Conservation (phyloP, 2,329 filamentous ascomycete species). For the Tolypocladium cylindrosporum region DNA sequence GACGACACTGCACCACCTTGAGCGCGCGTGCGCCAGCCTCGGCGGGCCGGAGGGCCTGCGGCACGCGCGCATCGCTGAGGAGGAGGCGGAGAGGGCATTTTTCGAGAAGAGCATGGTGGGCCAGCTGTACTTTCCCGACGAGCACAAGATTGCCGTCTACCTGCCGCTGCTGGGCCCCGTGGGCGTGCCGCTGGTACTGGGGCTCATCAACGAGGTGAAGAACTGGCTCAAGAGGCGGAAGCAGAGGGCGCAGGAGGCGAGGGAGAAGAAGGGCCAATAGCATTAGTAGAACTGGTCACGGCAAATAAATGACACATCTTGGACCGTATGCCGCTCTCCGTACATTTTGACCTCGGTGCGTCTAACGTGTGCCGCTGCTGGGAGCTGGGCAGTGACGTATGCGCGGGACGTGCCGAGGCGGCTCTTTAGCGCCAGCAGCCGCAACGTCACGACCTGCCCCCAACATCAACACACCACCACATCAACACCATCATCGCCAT, state of each 20-base stretch:
- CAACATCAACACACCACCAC: not conserved
- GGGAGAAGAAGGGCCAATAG: not conserved
- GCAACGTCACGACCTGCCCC: not conserved
- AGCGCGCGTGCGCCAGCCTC: conserved; percentile 65
- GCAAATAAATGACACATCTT: not conserved
- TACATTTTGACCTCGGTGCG: not conserved
- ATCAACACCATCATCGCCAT: not conserved
- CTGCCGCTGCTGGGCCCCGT: conserved; percentile 83
- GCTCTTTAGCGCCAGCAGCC: not conserved
- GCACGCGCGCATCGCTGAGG: conserved; percentile 75
- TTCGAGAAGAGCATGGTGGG: conserved; percentile 99
- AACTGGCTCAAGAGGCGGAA: conserved; percentile 41
- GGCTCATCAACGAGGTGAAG: conserved; percentile 71
- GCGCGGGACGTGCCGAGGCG: not conserved
- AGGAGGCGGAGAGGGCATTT: conserved; percentile 85
- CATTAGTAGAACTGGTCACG: not conserved
- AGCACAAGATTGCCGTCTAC: conserved; percentile 96
- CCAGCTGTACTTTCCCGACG: conserved; percentile 95
- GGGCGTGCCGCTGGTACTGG: conserved; percentile 80
- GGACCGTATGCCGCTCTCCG: no score
- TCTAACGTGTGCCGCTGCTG: not conserved
- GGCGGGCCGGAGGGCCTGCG: conserved; percentile 58
- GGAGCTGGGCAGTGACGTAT: not conserved
- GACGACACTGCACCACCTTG: conserved; percentile 67
- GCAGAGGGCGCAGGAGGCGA: conserved; percentile 29